Evolutionary conservation across 495 filamentous ascomycete genomes (phyloP), one percentile per base, ranked within the genome.

Genomic region (Antarctomyces pellizariae): DNA sequence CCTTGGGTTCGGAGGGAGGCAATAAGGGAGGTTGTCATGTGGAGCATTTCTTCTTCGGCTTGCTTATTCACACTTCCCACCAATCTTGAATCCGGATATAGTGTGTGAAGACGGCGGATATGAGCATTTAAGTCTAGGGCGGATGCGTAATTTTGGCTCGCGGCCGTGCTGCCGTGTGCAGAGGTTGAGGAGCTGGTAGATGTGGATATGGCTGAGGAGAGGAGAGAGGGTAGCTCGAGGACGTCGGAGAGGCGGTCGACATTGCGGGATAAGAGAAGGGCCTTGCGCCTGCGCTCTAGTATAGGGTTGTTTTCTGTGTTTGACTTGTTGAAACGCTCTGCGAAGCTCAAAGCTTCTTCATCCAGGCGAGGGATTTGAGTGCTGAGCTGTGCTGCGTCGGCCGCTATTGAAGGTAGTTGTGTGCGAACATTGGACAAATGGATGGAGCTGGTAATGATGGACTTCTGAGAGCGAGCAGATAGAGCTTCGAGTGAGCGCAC

Each of bases 41-140:
- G 64, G 37, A 73, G 75, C 69, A 93, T 92, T 10, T 75, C 79
- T 20, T 67, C 68, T 34, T 91, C 83, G 11, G 84, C 78, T 41
- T 91, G 75, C 6, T 52, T 37, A 7, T 68, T 62, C 16, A 95
- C 72, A 24, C 70, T 69, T 15, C 56, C 51, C 8, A 95, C 62
- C 15, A 92, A 56, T 2, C 59, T 55, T 0, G 80, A 90, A 26
- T 73, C 55, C 0, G 79, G 71, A 47, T 92, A 89, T 31, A 93
- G 54, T 2, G 65, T 63, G 32, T 82, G 71, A 2, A 99, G 54
- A 10, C 89, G 63, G 32, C 78, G 75, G 45, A 93, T 91, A 49
- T 93, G 89, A n/a, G 74, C 70, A 43, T 91, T 71, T 3, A 95
- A 56, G 40, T 99, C 89, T 23, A 99, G 57, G 1, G 84, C 84